Conservation (phyloP, 2,329 filamentous ascomycete genomes). For the Pezicula neosporulosa region DNA sequence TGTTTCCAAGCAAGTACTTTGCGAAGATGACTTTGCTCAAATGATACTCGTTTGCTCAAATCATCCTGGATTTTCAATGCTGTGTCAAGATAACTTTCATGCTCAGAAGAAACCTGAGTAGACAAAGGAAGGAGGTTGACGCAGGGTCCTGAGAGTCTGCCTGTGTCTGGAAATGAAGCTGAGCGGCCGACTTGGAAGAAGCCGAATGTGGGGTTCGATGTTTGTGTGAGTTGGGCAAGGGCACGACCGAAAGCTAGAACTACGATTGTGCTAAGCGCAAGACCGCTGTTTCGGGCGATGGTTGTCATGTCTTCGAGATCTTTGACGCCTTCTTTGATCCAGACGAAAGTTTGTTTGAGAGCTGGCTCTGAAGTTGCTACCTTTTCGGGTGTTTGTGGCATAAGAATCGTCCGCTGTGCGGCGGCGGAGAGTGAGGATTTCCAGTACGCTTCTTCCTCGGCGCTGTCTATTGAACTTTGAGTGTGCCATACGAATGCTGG, state of each 20-base stretch:
- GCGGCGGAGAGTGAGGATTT: neutral
- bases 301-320: neutral
- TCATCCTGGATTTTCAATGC: neutral
- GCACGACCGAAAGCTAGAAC: conserved; percentile 1
- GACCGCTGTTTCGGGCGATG: neutral
- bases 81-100: neutral
- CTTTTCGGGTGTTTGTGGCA: neutral
- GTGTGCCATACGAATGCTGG: neutral
- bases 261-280: conserved; percentile 1
- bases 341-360: neutral
- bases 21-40: conserved; percentile 3
- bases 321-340: neutral
- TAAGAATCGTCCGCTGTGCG: neutral
- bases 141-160: neutral
- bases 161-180: neutral
- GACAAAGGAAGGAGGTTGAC: conserved; percentile 2
- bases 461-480: neutral
- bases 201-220: neutral
- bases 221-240: neutral
- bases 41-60: neutral
- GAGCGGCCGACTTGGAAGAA: conserved; percentile 4
- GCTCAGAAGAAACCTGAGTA: neutral
- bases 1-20: neutral
- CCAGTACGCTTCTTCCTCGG: neutral
- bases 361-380: neutral